Evolutionary conservation across 2,329 filamentous ascomycete genomes (phyloP).

Genomic region (Calonectria henricotiae): DNA sequence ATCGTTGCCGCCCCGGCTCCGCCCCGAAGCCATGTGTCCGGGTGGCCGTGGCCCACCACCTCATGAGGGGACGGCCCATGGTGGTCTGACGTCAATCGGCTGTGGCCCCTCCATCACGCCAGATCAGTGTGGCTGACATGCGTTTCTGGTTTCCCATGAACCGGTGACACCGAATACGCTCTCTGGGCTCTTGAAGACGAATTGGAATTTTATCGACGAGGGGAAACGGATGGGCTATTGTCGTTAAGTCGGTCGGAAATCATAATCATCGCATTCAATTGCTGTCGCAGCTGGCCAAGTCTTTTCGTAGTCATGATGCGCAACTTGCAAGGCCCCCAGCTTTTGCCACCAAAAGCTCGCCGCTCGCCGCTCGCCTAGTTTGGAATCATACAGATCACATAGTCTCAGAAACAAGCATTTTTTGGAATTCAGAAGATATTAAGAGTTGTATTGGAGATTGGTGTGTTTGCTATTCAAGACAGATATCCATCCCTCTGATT

Average conservation of each 20-base stretch:
- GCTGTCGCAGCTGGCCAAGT: neutral
- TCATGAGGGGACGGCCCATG: slow-evolving; percentile 48
- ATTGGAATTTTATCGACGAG: neutral
- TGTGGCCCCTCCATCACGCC: slow-evolving; percentile 41
- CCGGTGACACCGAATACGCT: slow-evolving; percentile 5
- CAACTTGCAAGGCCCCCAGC: neutral
- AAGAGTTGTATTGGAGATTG: slow-evolving; percentile 50
- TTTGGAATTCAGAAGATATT: slow-evolving; percentile 38
- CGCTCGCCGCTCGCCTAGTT: neutral
- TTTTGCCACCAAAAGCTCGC: neutral
- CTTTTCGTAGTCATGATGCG: slow-evolving; percentile 8
- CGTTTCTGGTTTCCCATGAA: slow-evolving; percentile 20
- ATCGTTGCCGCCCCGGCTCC: slow-evolving; percentile 12
- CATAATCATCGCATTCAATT: neutral
- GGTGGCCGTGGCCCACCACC: slow-evolving; percentile 37
- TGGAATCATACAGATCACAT: neutral
- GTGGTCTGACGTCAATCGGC: slow-evolving; percentile 46
- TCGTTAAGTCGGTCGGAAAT: neutral
- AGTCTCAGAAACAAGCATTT: neutral
- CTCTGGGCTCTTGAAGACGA: neutral
- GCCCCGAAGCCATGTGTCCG: slow-evolving; percentile 23
- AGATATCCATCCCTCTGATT: slow-evolving; percentile 39
- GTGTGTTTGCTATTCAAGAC: slow-evolving; percentile 44
- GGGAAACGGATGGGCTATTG: neutral
- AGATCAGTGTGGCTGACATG: slow-evolving; percentile 45